phyloP scores from a whole-genome alignment of 2,329 filamentous ascomycete genomes.

The Ophiocordyceps camponoti-rufipedis region DNA sequence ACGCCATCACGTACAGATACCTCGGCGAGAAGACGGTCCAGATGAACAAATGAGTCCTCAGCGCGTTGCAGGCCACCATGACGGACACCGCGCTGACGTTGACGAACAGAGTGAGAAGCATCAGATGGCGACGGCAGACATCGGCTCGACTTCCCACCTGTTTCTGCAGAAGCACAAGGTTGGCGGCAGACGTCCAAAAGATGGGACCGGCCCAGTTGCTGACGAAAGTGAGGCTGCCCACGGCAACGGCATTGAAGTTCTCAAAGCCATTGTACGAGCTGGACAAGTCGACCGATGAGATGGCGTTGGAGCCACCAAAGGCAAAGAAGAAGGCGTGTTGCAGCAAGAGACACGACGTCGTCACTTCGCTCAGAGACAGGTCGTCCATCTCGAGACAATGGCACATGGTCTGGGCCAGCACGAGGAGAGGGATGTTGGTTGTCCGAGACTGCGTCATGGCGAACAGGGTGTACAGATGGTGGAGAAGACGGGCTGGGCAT shows the following conservation, averaged over 20 bases:
- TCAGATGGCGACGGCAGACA: constrained; percentile 33
- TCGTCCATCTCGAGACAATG: constrained; percentile 26
- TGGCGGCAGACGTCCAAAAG: constrained; percentile 62
- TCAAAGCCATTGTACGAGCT: constrained; percentile 87
- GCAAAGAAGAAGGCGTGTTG: constrained; percentile 79
- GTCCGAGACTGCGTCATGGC: constrained; percentile 74
- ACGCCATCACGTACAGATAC: constrained; percentile 81
- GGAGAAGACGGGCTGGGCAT: constrained; percentile 27
- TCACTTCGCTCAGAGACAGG: constrained; percentile 39
- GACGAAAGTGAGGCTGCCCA: constrained; percentile 69
- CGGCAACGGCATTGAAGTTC: constrained; percentile 61
- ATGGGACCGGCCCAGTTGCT: constrained; percentile 85
- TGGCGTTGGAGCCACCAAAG: constrained; percentile 79
- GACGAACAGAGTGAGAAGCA: constrained; percentile 52
- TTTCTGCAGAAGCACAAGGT: constrained; percentile 33
- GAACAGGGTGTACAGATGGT: constrained; percentile 59
- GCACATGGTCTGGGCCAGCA: constrained; percentile 49
- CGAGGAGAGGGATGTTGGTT: constrained; percentile 70
- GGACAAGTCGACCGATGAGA: constrained; percentile 86
- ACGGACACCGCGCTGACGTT: constrained; percentile 49
- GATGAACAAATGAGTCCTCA: constrained; percentile 85
- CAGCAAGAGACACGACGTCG: constrained; percentile 54
- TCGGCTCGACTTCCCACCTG: constrained; percentile 7
- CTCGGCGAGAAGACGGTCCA: constrained; percentile 99
- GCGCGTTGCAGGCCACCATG: constrained; percentile 71